Evolutionary conservation across 768 basidiomycete species (phyloP).

Genomic region (Kwoniella mangroviensis): DNA sequence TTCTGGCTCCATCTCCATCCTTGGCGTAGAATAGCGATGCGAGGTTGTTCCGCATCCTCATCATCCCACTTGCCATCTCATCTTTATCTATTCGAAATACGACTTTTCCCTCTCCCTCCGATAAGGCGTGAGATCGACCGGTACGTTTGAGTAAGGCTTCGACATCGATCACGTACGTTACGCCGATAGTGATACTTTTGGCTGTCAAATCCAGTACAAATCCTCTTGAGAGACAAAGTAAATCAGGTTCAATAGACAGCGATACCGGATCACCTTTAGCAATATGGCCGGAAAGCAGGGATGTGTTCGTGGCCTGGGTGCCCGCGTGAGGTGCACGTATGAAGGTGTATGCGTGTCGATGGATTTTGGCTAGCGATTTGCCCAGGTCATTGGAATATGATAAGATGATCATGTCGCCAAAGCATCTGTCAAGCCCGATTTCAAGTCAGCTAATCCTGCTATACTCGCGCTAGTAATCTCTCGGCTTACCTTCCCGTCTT

Average conservation of each 20-base stretch:
- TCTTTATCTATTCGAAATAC: conserved; percentile 92
- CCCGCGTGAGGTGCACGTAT: conserved; percentile 38
- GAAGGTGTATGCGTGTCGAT: conserved; percentile 80
- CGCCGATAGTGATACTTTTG: conserved; percentile 70
- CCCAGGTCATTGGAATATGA: conserved; percentile 50
- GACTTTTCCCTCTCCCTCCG: conserved; percentile 31
- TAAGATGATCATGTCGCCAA: conserved; percentile 76
- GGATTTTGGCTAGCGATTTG: conserved; percentile 67
- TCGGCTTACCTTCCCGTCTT: conserved; percentile 66
- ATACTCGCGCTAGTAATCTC: background rate
- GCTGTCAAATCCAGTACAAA: conserved; percentile 76
- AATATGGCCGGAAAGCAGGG: conserved; percentile 78
- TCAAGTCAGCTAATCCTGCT: background rate
- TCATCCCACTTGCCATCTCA: conserved; percentile 84
- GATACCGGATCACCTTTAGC: conserved; percentile 79
- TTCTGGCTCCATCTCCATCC: conserved; percentile 67
- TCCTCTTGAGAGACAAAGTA: conserved; percentile 83
- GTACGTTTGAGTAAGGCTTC: conserved; percentile 62
- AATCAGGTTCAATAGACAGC: conserved; percentile 80
- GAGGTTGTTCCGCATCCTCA: conserved; percentile 85
- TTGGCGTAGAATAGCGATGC: conserved; percentile 82
- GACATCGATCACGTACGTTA: conserved; percentile 76
- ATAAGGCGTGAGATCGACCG: conserved; percentile 30
- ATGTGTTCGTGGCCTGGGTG: conserved; percentile 35
- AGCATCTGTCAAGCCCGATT: conserved; percentile 62